Percentiles rank a stretch among this genome's conserved stretches.
Evolutionary conservation across 2,329 filamentous ascomycete genomes (phyloP).

Genomic region (Fusarium sp.): DNA sequence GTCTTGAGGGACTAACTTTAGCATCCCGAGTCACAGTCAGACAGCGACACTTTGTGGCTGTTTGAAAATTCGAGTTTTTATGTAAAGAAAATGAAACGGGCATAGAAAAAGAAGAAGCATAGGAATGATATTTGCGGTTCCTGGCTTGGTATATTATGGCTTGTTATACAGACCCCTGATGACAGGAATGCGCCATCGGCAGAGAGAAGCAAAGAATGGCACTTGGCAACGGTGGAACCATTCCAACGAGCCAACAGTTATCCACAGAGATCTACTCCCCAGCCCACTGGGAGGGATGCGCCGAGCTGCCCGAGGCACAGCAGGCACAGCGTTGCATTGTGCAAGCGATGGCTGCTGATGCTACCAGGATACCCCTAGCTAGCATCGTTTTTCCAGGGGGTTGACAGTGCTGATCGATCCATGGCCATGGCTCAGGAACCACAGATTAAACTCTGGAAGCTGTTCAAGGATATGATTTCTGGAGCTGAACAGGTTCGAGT

Average conservation of each 20-base stretch:
- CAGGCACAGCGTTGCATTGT: not conserved
- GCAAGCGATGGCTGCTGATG: not conserved
- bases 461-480: not conserved
- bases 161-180: not conserved
- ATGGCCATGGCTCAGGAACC: slow-evolving; percentile 20
- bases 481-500: too few relatives aligned
- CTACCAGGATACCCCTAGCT: not conserved
- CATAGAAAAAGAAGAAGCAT: not conserved
- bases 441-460: not conserved
- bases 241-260: slow-evolving; percentile 8
- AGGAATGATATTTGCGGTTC: too few relatives aligned
- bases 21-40: not conserved
- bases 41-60: not conserved
- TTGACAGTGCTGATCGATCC: slow-evolving; percentile 1
- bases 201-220: not conserved
- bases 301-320: not conserved
- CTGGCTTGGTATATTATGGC: not conserved
- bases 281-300: not conserved
- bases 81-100: not conserved
- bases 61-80: not conserved
- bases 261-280: too few relatives aligned
- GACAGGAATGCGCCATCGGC: not conserved
- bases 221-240: slow-evolving; percentile 1
- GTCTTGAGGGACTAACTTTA: not conserved
- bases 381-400: too few relatives aligned